These are phyloP conservation scores for Geoglossum glabrum DNA, from an alignment of 495 filamentous ascomycete species.

Conservation along the genomic window DNA sequence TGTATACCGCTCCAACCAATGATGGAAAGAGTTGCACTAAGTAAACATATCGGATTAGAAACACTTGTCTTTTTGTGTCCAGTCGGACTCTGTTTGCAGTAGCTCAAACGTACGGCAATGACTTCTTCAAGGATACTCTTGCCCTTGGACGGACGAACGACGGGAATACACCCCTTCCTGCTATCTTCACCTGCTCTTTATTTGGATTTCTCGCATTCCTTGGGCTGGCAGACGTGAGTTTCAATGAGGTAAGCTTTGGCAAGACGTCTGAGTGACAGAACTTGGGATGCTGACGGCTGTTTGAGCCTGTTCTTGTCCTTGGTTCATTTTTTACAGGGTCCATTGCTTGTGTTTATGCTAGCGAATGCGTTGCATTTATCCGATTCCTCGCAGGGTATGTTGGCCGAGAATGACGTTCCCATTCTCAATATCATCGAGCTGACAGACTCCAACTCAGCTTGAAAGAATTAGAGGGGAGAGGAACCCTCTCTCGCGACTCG, in stretches of 20 bases:
- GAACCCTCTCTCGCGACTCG: background rate
- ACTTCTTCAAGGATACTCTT: constrained; percentile 13
- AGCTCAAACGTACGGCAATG: constrained; percentile 13
- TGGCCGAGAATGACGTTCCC: too few species aligned
- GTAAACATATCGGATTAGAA: constrained; percentile 11
- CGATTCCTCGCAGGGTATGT: constrained; percentile 21
- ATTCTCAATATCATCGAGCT: background rate
- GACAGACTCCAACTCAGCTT: constrained; percentile 5
- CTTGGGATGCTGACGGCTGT: background rate
- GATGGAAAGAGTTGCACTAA: constrained; percentile 4
- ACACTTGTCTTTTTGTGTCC: constrained; percentile 24
- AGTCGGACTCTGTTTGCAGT: constrained; percentile 23
- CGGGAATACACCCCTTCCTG: constrained; percentile 21
- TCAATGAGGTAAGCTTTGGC: constrained; percentile 13
- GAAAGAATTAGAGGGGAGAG: constrained; percentile 6
- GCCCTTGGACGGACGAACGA: constrained; percentile 21
- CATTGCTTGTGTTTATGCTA: constrained; percentile 22
- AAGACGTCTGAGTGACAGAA: too few species aligned
- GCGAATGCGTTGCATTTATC: constrained; percentile 25
- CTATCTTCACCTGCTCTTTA: constrained; percentile 14
- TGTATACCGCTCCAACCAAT: background rate
- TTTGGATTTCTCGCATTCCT: constrained; percentile 15
- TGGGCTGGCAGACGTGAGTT: constrained; percentile 13
- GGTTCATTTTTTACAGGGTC: constrained; percentile 17
- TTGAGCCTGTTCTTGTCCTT: constrained; percentile 18